Base-by-base conservation (phyloP, 768 basidiomycete genomes). In the Fomitopsis serialis region DNA sequence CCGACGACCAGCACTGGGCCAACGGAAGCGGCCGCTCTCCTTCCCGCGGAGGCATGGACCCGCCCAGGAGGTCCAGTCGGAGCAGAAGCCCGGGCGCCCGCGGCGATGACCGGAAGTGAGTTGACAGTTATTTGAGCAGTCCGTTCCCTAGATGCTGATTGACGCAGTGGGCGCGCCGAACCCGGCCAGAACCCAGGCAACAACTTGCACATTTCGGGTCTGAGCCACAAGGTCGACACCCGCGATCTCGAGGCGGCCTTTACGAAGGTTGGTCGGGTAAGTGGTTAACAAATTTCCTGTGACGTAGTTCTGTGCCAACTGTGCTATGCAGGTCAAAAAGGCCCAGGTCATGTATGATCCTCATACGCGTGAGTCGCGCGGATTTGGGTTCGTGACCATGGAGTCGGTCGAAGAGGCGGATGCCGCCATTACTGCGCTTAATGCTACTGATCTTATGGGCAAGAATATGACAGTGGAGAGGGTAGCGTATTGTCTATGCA, bases 301-400 rank as follows among this genome's bases (percentile, higher is more conserved):
- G 10, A 22, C 36, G 15, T 29, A 25, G n/a, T 6, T 32, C 29
- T n/a, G 44, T 54, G 23, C 40, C 49, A 19, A 48, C 11, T 4
- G 7, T 50, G 40, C n/a, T 21, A 9, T 49, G 40, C 54, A 94
- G 92, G 78, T 84, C 54, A 66, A 76, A 60, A 83, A 83, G 63
- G 78, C 76, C 44, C 73, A 78, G 54, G 75, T 85, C 68, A 85
- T 85, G 82, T 76, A 76, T 64, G 82, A 85, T 68, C 82, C 82
- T 22, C 82, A 83, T 67, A 73, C 80, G 56, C 75, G 80, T 67
- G 77, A 79, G 79, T 92, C 85, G 45, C 83, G 86, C 58, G 86
- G 86, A 44, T 89, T 89, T 61, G 95, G 92, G 15, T 98, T 98
- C 70, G 94, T 97, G 56, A 89, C 84, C 47, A 87, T 91, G 85